Evolutionary conservation across 208 protist species (phyloP).

Genomic region (Paratrypanosoma confusum): DNA sequence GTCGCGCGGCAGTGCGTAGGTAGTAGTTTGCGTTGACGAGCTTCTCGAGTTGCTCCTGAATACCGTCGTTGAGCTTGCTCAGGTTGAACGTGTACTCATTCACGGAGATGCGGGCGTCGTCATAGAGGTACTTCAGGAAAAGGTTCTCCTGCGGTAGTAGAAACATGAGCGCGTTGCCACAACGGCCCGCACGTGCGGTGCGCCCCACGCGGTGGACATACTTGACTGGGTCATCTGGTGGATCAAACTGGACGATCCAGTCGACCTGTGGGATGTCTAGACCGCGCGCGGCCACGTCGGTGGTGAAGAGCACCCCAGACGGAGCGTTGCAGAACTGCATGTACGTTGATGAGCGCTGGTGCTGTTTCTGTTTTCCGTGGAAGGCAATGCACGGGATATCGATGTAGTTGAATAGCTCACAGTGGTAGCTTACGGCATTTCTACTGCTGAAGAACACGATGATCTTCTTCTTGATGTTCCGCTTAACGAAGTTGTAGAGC

Average conservation of each 20-base stretch:
- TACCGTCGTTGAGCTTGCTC: conserved; percentile 90
- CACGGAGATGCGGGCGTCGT: conserved; percentile 92
- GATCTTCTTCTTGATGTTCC: conserved; percentile 96
- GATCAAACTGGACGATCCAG: conserved; percentile 99
- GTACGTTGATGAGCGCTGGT: conserved; percentile 98
- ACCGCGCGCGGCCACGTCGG: conserved; percentile 98
- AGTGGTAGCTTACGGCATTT: conserved; percentile 98
- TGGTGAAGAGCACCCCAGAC: conserved; percentile 97
- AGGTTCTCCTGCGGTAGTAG: conserved; percentile 96
- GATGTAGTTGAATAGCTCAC: conserved; percentile 99
- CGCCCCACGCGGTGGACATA: conserved; percentile 99
- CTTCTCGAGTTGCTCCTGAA: conserved; percentile 93
- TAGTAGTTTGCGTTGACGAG: conserved; percentile 98
- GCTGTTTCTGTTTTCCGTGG: conserved; percentile 99
- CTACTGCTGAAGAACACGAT: conserved; percentile 99
- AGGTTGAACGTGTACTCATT: conserved; percentile 98
- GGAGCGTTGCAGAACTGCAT: conserved; percentile 99
- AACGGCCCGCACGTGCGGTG: conserved; percentile 92
- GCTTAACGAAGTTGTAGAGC: conserved; percentile 99
- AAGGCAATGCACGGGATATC: conserved; percentile 98
- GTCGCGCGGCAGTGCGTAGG: conserved; percentile 92
- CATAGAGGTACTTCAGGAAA: conserved; percentile 98
- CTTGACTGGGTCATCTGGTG: conserved; percentile 98
- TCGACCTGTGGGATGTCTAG: conserved; percentile 99
- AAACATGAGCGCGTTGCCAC: conserved; percentile 94